These are phyloP conservation scores for Chlorella vulgaris DNA, from an alignment of 139 green algal species.

Conservation along the genomic window DNA sequence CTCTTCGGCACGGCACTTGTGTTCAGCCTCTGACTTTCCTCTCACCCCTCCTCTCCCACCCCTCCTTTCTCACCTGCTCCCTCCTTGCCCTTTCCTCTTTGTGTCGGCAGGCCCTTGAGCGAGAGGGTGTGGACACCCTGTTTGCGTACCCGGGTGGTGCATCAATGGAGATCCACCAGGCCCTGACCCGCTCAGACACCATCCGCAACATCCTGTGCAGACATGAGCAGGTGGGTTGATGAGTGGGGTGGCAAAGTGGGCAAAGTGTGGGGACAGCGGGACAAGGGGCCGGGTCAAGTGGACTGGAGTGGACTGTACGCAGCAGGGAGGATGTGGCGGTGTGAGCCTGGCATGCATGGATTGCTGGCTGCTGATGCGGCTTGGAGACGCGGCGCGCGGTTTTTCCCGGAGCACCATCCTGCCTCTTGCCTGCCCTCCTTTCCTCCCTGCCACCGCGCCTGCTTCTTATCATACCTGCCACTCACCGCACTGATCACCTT, in stretches of 20 bases:
- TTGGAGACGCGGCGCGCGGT: too few species aligned
- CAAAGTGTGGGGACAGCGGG: neutral
- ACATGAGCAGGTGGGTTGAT: slow-evolving; percentile 89
- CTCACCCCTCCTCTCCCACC: neutral
- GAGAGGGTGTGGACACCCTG: slow-evolving; percentile 86
- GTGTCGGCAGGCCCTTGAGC: slow-evolving; percentile 71
- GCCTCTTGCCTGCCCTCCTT: neutral
- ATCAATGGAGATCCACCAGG: slow-evolving; percentile 99
- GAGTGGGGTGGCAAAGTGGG: too few species aligned
- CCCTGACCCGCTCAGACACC: slow-evolving; percentile 87
- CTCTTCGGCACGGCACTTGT: too few species aligned
- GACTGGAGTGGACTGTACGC: too few species aligned
- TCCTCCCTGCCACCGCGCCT: too few species aligned
- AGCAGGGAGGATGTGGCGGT: too few species aligned
- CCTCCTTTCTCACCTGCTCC: neutral
- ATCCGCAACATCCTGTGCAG: slow-evolving; percentile 97
- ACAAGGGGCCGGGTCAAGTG: too few species aligned
- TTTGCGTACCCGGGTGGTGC: slow-evolving; percentile 94
- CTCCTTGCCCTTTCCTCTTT: neutral
- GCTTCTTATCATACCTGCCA: too few species aligned
- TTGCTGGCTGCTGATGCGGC: too few species aligned
- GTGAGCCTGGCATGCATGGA: too few species aligned
- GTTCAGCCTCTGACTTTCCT: neutral
- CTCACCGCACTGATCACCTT: too few species aligned
- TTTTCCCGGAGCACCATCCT: neutral